A percentile compares a stretch with the other conserved stretches of the same genome.
These are phyloP conservation scores for Agaricus subrufescens DNA, from an alignment of 768 basidiomycete genomes.

Conservation along the genomic window DNA sequence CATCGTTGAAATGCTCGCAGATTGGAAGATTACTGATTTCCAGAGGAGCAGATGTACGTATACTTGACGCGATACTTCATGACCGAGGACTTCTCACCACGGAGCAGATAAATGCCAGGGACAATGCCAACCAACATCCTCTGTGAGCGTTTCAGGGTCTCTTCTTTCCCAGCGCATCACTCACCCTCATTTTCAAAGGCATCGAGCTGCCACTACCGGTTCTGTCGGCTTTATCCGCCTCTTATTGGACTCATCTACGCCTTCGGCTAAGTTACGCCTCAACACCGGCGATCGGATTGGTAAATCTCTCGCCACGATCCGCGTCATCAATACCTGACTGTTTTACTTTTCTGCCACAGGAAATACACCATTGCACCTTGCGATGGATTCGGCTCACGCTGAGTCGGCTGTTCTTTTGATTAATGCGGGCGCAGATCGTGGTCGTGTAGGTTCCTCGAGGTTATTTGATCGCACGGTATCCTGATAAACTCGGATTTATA, in stretches of 20 bases:
- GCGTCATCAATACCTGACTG: slow-evolving; percentile 13
- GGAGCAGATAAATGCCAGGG: slow-evolving; percentile 85
- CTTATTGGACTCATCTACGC: slow-evolving; percentile 79
- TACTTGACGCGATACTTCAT: slow-evolving; percentile 23
- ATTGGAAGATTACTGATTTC: slow-evolving; percentile 83
- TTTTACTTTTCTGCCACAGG: slow-evolving; percentile 40
- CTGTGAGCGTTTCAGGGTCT: slow-evolving; percentile 48
- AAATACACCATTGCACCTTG: slow-evolving; percentile 94
- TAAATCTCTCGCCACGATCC: slow-evolving; percentile 28
- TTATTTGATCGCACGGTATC: slow-evolving; percentile 1
- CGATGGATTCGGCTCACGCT: slow-evolving; percentile 95
- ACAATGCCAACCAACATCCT: slow-evolving; percentile 89
- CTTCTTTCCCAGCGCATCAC: slow-evolving; percentile 14
- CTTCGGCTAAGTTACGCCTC: slow-evolving; percentile 70
- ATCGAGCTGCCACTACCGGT: slow-evolving; percentile 95
- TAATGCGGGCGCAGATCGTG: slow-evolving; percentile 92
- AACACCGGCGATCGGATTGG: slow-evolving; percentile 84
- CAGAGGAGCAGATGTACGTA: slow-evolving; percentile 86
- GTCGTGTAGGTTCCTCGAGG: slow-evolving; percentile 53
- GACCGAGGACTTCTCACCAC: slow-evolving; percentile 27
- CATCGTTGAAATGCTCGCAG: slow-evolving; percentile 41
- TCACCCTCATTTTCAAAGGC: slow-evolving; percentile 41
- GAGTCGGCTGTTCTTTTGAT: slow-evolving; percentile 88
- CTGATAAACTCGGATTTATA: slow-evolving; percentile 15
- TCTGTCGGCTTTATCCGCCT: slow-evolving; percentile 85